These are phyloP conservation scores for Ceratobasidium sp. DNA, from an alignment of 1,284 basidiomycete species.

Conservation along the genomic window DNA sequence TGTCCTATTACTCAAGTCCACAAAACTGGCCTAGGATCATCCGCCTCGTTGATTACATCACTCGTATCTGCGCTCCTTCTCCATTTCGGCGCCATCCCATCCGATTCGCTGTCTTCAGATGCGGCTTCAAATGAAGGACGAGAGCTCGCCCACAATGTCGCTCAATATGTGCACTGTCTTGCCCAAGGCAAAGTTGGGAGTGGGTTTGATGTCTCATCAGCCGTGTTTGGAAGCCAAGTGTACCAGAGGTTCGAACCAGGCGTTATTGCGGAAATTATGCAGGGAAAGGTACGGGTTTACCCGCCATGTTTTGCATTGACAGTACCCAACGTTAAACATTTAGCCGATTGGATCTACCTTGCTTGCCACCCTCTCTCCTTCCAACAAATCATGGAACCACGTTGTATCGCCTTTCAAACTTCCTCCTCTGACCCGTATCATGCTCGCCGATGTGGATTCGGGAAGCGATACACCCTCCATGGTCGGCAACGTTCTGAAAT, in stretches of 20 bases:
- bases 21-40: conserved; percentile 97
- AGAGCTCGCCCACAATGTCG: conserved; percentile 83
- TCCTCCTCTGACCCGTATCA: conserved; percentile 76
- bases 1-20: conserved; percentile 79
- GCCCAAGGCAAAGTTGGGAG: conserved; percentile 98
- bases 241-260: conserved; percentile 88
- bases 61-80: conserved; percentile 84
- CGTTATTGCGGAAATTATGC: conserved; percentile 72
- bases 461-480: conserved; percentile 93
- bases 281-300: conserved; percentile 61
- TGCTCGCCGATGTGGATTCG: conserved; percentile 91
- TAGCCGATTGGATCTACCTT: conserved; percentile 35
- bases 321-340: not conserved
- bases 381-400: conserved; percentile 70
- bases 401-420: conserved; percentile 71
- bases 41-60: conserved; percentile 95
- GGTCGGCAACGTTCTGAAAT: conserved; percentile 84
- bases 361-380: conserved; percentile 62
- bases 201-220: conserved; percentile 95
- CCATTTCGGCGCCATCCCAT: conserved; percentile 70
- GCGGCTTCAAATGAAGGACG: conserved; percentile 55
- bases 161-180: conserved; percentile 93
- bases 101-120: conserved; percentile 56
- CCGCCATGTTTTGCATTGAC: too few relatives aligned
- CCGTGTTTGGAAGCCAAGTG: conserved; percentile 92